These are phyloP conservation scores for Gonapodya prolifera DNA, from an alignment of 192 early-diverging fungal genomes.

Conservation along the genomic window DNA sequence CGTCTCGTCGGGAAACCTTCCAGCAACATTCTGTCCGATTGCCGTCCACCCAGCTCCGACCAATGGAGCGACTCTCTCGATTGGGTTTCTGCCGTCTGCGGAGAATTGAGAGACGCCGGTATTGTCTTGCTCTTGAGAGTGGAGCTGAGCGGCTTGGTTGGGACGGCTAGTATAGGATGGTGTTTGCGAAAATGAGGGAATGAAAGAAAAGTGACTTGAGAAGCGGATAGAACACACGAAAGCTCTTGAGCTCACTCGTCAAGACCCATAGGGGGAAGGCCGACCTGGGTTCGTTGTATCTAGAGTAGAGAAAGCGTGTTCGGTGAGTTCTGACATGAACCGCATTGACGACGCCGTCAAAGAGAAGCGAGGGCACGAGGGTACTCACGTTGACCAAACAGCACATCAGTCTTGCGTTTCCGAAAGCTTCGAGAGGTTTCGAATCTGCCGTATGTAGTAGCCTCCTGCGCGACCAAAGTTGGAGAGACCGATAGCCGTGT, in stretches of 20 bases:
- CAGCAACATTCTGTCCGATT: not conserved
- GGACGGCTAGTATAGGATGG: not conserved
- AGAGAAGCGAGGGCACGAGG: not conserved
- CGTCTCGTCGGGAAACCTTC: not conserved
- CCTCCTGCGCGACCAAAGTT: too few species aligned
- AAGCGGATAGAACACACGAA: too few species aligned
- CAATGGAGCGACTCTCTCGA: not conserved
- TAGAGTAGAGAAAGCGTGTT: not conserved
- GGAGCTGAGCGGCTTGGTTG: not conserved
- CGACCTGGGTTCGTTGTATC: not conserved
- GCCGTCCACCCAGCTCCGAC: not conserved
- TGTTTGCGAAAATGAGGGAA: not conserved
- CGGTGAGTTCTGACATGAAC: not conserved
- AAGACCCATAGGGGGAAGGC: not conserved
- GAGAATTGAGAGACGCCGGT: not conserved
- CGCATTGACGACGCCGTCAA: not conserved
- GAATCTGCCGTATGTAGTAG: constrained; percentile 78
- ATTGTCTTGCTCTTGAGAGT: not conserved
- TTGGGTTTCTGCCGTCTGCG: not conserved
- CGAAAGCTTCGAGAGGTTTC: constrained; percentile 50
- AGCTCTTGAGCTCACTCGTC: not conserved
- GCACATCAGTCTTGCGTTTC: constrained; percentile 37
- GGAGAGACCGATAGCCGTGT: constrained; percentile 45
- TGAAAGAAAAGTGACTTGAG: not conserved
- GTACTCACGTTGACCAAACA: not conserved